These are phyloP conservation scores for Citrus australasica DNA, from an alignment of 345 rosid species.

Conservation along the genomic window DNA sequence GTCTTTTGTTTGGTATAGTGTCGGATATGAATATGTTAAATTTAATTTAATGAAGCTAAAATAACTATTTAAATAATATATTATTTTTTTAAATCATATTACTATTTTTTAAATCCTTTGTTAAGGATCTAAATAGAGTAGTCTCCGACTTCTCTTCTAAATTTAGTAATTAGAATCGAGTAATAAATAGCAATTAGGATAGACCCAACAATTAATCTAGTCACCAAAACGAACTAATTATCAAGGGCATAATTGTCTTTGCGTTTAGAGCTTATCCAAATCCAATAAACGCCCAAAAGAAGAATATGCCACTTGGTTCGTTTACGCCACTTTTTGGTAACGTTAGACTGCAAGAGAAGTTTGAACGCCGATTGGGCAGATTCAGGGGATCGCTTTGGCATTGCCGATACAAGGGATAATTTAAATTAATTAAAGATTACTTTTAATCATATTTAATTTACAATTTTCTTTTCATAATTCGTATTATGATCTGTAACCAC, in stretches of 20 bases:
- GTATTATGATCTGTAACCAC: background rate
- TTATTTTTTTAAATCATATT: no score
- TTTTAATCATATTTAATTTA: background rate
- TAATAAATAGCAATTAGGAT: background rate
- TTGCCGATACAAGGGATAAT: conserved; percentile 12
- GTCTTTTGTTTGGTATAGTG: no score
- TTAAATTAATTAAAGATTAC: background rate
- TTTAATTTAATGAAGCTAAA: no score
- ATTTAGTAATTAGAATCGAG: background rate
- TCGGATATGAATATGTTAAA: no score
- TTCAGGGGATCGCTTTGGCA: background rate
- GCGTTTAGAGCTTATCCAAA: conserved; percentile 14
- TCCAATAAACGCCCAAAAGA: conserved; percentile 3
- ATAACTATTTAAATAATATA: no score
- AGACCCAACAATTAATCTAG: background rate
- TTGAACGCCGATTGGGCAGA: background rate
- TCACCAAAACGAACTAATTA: no score
- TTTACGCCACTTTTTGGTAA: background rate
- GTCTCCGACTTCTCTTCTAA: background rate
- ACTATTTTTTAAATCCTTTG: no score
- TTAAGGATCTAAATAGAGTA: background rate
- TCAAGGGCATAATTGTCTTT: conserved; percentile 11
- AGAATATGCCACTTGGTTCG: conserved; percentile 14
- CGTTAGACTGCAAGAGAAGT: background rate
- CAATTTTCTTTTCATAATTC: no score